Base-by-base conservation (phyloP, 805 yeast species). In the Lachancea waltii region DNA sequence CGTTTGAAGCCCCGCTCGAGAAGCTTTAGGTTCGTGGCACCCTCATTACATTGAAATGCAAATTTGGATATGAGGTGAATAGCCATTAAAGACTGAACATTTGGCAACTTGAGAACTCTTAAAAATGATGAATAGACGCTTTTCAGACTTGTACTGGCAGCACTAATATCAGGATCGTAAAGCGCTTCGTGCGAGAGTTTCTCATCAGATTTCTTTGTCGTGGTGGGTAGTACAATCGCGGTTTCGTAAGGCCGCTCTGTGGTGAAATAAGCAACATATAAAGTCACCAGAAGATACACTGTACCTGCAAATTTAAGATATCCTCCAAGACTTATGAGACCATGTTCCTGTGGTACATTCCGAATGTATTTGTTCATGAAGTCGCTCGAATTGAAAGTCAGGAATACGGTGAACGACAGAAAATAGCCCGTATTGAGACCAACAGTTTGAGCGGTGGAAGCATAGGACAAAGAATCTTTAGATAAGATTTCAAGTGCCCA, bases 361-460 rank as follows among this genome's bases (percentile, higher is more conserved):
- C 97, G 67, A 35, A 90, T 62, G 59, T 86, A 90, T 54, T 77
- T 81, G 60, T 92, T 89, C 33, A 95, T 90, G 57, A 92, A 90
- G 49, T 87, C 95, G 3, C 89, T 84, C 1, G 97, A 87, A 54
- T 85, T 87, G 52, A 92, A 73, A 0, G 97, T 92, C 40, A 92
- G 63, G 46, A 90, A 92, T 3, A 92, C 83, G 0, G 98, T 92
- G 58, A 92, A 92, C 6, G 94, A 81, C 43, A 83, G 62, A 56
- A 92, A 92, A 56, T 90, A 92, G 16, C 98, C 98, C 3, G 90
- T 72, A 63, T 92, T 92, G 44, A 92, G 70, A 0, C 98, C 98
- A 32, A 92, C 77, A 0, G 98, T 92, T 62, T 92, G 98, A 0
- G 98, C 98, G 0, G 98, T 92, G 4, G 95, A 85, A 0, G 98